Evolutionary conservation across 352 stramenopile genomes (phyloP).

Genomic region (Globisporangium barbulae): DNA sequence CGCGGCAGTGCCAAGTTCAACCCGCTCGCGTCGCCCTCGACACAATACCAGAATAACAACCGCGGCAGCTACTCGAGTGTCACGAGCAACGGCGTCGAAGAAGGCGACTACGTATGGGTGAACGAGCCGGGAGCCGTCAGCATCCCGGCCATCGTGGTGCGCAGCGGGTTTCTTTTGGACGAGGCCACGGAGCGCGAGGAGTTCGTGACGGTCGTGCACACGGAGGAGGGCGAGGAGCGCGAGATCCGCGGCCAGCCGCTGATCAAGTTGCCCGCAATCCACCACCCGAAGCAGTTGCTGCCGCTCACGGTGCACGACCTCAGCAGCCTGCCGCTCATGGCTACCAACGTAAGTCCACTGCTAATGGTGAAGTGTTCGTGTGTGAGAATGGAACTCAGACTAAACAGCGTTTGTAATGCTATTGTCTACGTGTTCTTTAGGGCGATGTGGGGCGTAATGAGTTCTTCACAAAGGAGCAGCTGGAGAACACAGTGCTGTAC

Average conservation of each 20-base stretch:
- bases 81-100: conserved; percentile 31
- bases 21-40: conserved; percentile 14
- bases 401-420: conserved; percentile 3
- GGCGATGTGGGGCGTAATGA: conserved; percentile 58
- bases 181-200: conserved; percentile 59
- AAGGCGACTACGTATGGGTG: conserved; percentile 72
- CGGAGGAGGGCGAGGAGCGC: conserved; percentile 77
- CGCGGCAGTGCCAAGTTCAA: conserved; percentile 14
- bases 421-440: conserved; percentile 17
- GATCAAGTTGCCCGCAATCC: conserved; percentile 48
- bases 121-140: conserved; percentile 48
- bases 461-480: conserved; percentile 50
- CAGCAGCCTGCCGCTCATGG: conserved; percentile 62
- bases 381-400: too few relatives aligned
- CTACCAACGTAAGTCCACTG: conserved; percentile 41
- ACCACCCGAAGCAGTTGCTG: conserved; percentile 65
- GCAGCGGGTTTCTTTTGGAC: conserved; percentile 57
- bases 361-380: not conserved
- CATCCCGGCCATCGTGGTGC: conserved; percentile 56
- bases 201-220: conserved; percentile 74
- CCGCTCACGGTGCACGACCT: conserved; percentile 60
- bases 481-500: conserved; percentile 76
- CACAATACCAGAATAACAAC: conserved; percentile 2
- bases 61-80: conserved; percentile 13
- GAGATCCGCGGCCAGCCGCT: conserved; percentile 58